phyloP scores from a whole-genome alignment of 1,284 basidiomycete genomes.

The Papiliotrema fonsecae region DNA sequence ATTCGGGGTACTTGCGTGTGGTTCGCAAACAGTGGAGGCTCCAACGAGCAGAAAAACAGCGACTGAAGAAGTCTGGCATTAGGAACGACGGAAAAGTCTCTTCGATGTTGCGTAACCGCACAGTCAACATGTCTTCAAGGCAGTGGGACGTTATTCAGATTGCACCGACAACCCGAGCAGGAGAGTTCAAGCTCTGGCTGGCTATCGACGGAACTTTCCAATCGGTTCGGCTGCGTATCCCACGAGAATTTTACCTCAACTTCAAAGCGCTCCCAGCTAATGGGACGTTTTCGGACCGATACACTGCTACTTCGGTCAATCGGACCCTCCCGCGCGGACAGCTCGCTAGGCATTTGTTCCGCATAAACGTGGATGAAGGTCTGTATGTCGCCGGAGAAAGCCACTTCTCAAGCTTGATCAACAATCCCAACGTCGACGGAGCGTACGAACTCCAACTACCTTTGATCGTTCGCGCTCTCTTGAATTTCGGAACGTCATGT shows the following conservation, averaged over 20 bases:
- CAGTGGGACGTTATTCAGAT: constrained; percentile 95
- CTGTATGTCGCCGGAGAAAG: constrained; percentile 77
- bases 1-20: constrained; percentile 72
- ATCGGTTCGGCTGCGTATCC: constrained; percentile 74
- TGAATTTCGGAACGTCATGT: constrained; percentile 82
- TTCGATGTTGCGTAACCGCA: constrained; percentile 72
- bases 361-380: constrained; percentile 76
- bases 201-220: constrained; percentile 76
- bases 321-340: constrained; percentile 76
- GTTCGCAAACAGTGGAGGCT: constrained; percentile 78
- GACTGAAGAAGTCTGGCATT: constrained; percentile 46
- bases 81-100: constrained; percentile 54
- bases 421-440: constrained; percentile 91
- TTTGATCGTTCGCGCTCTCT: constrained; percentile 72
- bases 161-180: constrained; percentile 67
- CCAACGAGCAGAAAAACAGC: constrained; percentile 52
- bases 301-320: constrained; percentile 68
- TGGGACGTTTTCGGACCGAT: constrained; percentile 64
- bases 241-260: constrained; percentile 89
- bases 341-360: constrained; percentile 74
- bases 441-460: constrained; percentile 94
- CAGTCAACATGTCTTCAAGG: constrained; percentile 59
- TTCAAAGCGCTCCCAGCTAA: constrained; percentile 63
- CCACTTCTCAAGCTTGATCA: constrained; percentile 86
- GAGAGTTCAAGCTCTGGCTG: constrained; percentile 87